Evolutionary conservation across 805 yeast species (phyloP).

Genomic region (Kazachstania psychrophila): DNA sequence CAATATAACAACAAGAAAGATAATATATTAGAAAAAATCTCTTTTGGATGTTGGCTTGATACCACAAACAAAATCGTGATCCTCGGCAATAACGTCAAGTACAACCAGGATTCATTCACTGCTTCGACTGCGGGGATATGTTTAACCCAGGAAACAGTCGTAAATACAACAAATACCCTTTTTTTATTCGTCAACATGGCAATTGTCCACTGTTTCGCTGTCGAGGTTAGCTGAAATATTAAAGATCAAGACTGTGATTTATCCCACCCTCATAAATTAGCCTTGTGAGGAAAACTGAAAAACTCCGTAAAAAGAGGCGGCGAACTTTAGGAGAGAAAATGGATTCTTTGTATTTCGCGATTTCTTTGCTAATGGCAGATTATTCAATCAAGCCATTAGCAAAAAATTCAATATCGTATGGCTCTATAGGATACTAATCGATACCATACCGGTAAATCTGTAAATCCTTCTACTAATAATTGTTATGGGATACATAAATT

Average conservation of each 20-base stretch:
- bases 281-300: neutral
- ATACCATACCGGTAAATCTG: too few species aligned
- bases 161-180: too few species aligned
- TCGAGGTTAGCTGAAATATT: neutral
- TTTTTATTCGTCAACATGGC: slow-evolving; percentile 2
- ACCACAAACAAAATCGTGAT: slow-evolving; percentile 1
- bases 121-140: neutral
- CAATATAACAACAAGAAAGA: neutral
- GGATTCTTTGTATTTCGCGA: too few species aligned
- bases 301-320: too few species aligned
- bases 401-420: too few species aligned
- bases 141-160: neutral
- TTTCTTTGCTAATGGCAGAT: too few species aligned
- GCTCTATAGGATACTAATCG: too few species aligned
- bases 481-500: too few species aligned
- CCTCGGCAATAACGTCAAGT: neutral
- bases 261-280: neutral
- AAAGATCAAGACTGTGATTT: too few species aligned
- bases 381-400: too few species aligned
- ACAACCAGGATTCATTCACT: neutral
- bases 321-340: too few species aligned
- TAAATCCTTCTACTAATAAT: too few species aligned
- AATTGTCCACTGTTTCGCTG: slow-evolving; percentile 2
- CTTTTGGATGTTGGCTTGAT: slow-evolving; percentile 6
- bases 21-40: neutral